A percentile compares a stretch with the other conserved stretches of the same genome.
Conservation (phyloP, 2,329 filamentous ascomycete genomes). For the Sclerotinia glacialis region DNA sequence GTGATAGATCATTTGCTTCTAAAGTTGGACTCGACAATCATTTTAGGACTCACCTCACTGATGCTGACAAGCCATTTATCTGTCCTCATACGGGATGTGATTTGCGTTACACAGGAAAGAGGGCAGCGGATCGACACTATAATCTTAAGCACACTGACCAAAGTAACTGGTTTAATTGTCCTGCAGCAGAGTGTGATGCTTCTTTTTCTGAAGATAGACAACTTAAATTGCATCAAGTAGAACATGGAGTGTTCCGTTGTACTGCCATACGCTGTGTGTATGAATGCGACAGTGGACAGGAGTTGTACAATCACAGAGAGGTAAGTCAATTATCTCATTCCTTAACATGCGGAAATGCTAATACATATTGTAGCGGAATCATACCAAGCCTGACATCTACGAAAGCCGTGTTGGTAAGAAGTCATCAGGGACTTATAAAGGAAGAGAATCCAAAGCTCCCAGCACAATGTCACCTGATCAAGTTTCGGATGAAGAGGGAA, state of each 20-base stretch:
- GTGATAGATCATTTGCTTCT: background rate
- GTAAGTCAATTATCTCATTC: background rate
- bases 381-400: background rate
- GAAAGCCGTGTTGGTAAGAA: background rate
- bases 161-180: conserved; percentile 2
- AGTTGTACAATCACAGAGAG: background rate
- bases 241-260: background rate
- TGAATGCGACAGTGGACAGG: background rate
- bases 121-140: background rate
- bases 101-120: background rate
- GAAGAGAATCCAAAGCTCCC: background rate
- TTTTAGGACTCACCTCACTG: background rate
- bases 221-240: background rate
- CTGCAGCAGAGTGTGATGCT: background rate
- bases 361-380: background rate
- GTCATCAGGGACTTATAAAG: background rate
- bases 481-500: background rate
- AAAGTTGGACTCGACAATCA: background rate
- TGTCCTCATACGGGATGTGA: background rate
- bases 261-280: background rate
- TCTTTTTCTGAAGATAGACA: background rate
- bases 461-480: background rate
- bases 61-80: background rate
- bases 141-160: background rate
- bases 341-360: background rate